A percentile compares a stretch with the other conserved stretches of the same genome.
phyloP scores from a whole-genome alignment of 2,329 filamentous ascomycete species.

The Monilinia fructigena region DNA sequence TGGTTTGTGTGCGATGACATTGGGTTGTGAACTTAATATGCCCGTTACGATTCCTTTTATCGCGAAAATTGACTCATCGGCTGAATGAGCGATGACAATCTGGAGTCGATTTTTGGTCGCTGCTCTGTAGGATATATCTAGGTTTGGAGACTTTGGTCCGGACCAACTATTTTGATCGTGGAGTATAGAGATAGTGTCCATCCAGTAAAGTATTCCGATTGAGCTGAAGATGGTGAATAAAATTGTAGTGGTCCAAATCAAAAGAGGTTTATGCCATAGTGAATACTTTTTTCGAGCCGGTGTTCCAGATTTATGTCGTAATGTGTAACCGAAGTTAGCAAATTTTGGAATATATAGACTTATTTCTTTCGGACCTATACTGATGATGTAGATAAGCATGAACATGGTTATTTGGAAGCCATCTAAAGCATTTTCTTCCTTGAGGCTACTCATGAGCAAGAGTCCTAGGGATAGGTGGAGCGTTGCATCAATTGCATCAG shows the following conservation, averaged over 20 bases:
- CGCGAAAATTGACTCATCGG: slow-evolving; percentile 28
- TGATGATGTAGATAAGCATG: slow-evolving; percentile 32
- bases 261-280: slow-evolving; percentile 32
- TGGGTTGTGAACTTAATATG: slow-evolving; percentile 25
- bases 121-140: slow-evolving; percentile 34
- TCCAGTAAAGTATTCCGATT: slow-evolving; percentile 33
- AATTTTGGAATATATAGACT: slow-evolving; percentile 33
- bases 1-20: slow-evolving; percentile 26
- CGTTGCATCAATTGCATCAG: slow-evolving; percentile 31
- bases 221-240: slow-evolving; percentile 31
- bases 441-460: slow-evolving; percentile 14
- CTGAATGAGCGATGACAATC: slow-evolving; percentile 36
- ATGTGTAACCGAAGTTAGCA: slow-evolving; percentile 28
- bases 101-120: slow-evolving; percentile 33
- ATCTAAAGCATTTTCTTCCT: slow-evolving; percentile 32
- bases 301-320: slow-evolving; percentile 27
- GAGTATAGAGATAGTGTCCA: slow-evolving; percentile 32
- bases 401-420: slow-evolving; percentile 35
- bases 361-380: slow-evolving; percentile 36
- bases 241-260: slow-evolving; percentile 30
- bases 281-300: slow-evolving; percentile 26
- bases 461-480: slow-evolving; percentile 33
- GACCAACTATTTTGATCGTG: slow-evolving; percentile 31
- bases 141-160: slow-evolving; percentile 22
- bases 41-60: slow-evolving; percentile 29